These are phyloP conservation scores for Pseudopithomyces maydicus DNA, from an alignment of 2,329 filamentous ascomycete genomes.

Conservation along the genomic window DNA sequence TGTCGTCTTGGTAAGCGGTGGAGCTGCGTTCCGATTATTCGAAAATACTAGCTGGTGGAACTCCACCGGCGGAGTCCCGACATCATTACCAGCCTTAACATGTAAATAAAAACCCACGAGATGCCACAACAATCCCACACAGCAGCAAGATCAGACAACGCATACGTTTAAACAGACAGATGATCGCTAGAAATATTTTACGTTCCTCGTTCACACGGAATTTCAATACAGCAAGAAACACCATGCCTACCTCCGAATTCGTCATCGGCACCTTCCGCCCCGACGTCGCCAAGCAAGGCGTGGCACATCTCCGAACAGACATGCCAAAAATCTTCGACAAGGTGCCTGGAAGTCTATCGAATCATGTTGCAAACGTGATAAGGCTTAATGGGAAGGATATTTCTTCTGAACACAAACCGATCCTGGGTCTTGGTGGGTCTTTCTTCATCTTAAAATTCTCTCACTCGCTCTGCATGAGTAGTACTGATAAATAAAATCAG, in stretches of 20 bases:
- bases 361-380: not conserved
- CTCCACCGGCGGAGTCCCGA: not conserved
- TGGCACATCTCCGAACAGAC: not conserved
- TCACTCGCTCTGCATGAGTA: not conserved
- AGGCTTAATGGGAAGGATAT: conserved; percentile 1
- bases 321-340: not conserved
- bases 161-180: too few relatives aligned
- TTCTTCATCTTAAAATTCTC: too few relatives aligned
- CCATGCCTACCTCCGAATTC: conserved; percentile 2
- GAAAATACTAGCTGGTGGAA: not conserved
- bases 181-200: too few relatives aligned
- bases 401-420: not conserved
- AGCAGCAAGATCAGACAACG: not conserved
- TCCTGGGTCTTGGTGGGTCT: not conserved
- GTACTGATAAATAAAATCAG: not conserved
- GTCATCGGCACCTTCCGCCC: not conserved
- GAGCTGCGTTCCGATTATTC: not conserved
- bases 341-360: not conserved
- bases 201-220: not conserved
- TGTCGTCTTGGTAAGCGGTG: not conserved
- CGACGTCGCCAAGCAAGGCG: not conserved
- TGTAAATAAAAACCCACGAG: not conserved
- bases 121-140: not conserved
- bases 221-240: not conserved
- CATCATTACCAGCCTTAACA: not conserved